Evolutionary conservation across 495 filamentous ascomycete genomes (phyloP), one percentile per base, ranked within the genome.

Genomic region (Evansstolkia leycettana): DNA sequence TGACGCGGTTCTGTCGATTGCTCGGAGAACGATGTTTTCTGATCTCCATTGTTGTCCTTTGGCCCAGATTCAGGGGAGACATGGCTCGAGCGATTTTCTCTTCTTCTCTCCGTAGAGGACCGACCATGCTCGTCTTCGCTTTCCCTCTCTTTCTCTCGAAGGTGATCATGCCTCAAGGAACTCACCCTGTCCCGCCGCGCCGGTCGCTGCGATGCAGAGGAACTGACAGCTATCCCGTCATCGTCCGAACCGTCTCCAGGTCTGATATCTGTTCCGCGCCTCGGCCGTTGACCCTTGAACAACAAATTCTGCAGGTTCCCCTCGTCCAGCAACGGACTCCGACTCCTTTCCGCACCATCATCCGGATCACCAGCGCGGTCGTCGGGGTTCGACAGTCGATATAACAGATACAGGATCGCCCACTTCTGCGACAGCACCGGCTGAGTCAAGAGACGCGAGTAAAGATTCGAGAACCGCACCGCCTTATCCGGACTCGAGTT

Each of bases 371-470:
- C 47, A 16, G 52, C 47, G 7, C 34, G 9, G 5, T 57, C 55
- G 12, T 60, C 52, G 17, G 78, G 76, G 41, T 76, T 73, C 31
- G 81, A 76, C 28, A 98, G 68, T 44, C 82, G 80, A 48, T 86
- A 80, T 14, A 99, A 75, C 28, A 99, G 71, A 51, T 89, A 86
- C 5, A 99, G 67, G 43, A 95, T 93, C 2, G 82, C 86, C 86
- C 89, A 95, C 73, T 96, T 99, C 55, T 94, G 81, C 46, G 78
- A 79, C 19, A 99, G 67, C 2, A 96, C 88, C 3, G 89, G 88
- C 45, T 92, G 79, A 17, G 86, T 81, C 13, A 94, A 65, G 16
- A 99, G 72, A 26, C 82, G 72, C 25, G 84, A 82, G 61, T 89
- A 93, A 31, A 96, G 69, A 51, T 90, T 85, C 11, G 82, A 80